Base-by-base conservation (phyloP, 352 stramenopile genomes). In the Globisporangium carolinianum region DNA sequence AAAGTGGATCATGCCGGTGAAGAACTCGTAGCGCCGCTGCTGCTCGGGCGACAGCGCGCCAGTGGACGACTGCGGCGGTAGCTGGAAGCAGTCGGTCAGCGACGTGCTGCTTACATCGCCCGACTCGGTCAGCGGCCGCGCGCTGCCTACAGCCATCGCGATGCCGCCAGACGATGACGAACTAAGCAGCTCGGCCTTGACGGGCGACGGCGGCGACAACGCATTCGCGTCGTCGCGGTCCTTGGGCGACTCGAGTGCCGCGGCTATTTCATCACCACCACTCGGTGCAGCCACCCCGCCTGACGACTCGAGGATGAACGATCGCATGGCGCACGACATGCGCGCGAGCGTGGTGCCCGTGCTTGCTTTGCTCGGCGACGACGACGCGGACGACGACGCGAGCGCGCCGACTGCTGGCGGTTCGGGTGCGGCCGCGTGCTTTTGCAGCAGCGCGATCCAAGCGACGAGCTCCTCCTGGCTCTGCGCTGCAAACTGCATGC, bases 1-100 rank as follows among this genome's bases (percentile, higher is more conserved):
- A 60, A 93, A 93, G 52, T 76, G 68, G 61, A 90, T 87, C 76
- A 90, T 88, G 17, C 65, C 75, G 11, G 73, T 85, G 62, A 93
- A 93, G 57, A 90, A 93, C 65, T 89, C 75, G 61, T 90, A 89
- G 15, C 83, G 77, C 11, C 60, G 55, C 36, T 83, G 70, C 51
- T 87, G 71, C 37, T 70, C 59, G 4, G 36, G 60, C 35, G 46
- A 58, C 48, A 67, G 24, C 12, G 41, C 6, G 4, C 24, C 39
- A 4, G 55, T 15, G 24, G 24, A 3, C 32, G 50, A 45, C 38
- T 58, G 50, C 11, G 36, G 15, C 38, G 60, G 56, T n/a, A 67
- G 39, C 57, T 58, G 52, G 15, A 67, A 65, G 47, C 54, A 60
- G 35, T 67, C 59, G 32, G 47, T 56, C 15, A 52, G 32, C 15